Base-by-base conservation (phyloP, 192 early-diverging fungal genomes). In the Entrophospora sp. region DNA sequence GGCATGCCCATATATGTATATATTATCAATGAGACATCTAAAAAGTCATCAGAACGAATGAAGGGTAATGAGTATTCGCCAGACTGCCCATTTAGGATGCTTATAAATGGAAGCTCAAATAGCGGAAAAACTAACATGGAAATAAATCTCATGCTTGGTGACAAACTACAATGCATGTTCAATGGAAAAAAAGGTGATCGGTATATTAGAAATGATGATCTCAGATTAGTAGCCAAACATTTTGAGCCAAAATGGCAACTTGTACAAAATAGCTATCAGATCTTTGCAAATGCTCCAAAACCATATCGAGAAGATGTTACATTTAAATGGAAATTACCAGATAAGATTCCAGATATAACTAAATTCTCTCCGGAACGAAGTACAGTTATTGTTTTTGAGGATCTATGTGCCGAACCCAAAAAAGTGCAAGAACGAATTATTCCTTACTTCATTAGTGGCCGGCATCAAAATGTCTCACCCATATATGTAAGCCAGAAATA, bases 121-220 rank as follows among this genome's bases (percentile, higher is more conserved):
- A 48, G 44, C 12, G 61, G 28, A 35, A 63, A 63, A 48, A 63
- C 44, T 2, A 63, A 63, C 35, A 48, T 48, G 61, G 18, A 46
- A 32, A 0, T 63, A 3, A 63, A 63, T 22, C 40, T 63, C 22
- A 2, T 59, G 10, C 30, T 63, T 14, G 18, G 61, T 20, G 46
- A 63, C 35, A 63, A 63, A 35, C 42, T 63, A 18, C 44, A 63
- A 10, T 24, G 13, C 22, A 20, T 60, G 10, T 42, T 5, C 6
- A 60, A 62, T 30, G 61, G 22, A 9, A 62, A 62, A 6, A 62
- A 49, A 49, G n/a, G 30, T 0, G 20, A 46, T 4, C 44, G 43
- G 1, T 63, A 49, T 63, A 18, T 63, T 8, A 63, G 48, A 34
- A 63, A 63, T 38, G 61, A 63, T 48, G 43, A 63, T 63, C 45